A percentile compares a stretch with the other conserved stretches of the same genome.
Conservation (phyloP, 306 rosid species). For the Citrullus colocynthis region DNA sequence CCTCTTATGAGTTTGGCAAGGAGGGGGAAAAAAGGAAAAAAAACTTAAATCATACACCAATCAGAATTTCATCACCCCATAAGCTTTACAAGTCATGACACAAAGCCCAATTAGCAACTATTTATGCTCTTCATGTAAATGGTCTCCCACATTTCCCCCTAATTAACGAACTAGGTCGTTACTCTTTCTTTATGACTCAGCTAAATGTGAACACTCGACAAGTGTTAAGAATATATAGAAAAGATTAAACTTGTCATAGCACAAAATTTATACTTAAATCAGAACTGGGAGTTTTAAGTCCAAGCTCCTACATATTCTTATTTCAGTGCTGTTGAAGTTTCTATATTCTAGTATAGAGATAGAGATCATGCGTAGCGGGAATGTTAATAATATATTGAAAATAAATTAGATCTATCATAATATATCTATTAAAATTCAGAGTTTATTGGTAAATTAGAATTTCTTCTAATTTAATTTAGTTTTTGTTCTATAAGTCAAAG, state of each 20-base stretch:
- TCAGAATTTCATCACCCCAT: not conserved
- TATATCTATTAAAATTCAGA: not conserved
- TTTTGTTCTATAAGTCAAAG: not conserved
- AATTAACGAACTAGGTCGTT: not conserved
- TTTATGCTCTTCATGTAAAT: not conserved
- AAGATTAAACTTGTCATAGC: not conserved
- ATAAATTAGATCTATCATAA: not conserved
- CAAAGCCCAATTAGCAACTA: not conserved
- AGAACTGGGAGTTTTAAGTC: not conserved
- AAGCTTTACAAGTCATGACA: conserved; percentile 3
- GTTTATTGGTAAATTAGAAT: not conserved
- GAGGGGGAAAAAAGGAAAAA: not conserved
- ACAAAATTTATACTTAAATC: not conserved
- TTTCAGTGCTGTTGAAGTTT: not conserved
- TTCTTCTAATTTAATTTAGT: not conserved
- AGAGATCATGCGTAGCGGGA: not conserved
- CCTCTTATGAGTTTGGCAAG: not conserved
- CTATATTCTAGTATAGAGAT: not conserved
- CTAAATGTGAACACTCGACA: not conserved
- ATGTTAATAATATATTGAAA: not conserved
- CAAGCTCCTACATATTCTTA: not conserved
- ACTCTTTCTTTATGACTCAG: not conserved
- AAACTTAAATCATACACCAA: not conserved
- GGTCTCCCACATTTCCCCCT: not conserved
- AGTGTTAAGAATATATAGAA: not conserved